Percentiles rank a stretch among this genome's conserved stretches.
These are phyloP conservation scores for Penicillium sp. DNA, from an alignment of 2,329 filamentous ascomycete species.

Conservation along the genomic window DNA sequence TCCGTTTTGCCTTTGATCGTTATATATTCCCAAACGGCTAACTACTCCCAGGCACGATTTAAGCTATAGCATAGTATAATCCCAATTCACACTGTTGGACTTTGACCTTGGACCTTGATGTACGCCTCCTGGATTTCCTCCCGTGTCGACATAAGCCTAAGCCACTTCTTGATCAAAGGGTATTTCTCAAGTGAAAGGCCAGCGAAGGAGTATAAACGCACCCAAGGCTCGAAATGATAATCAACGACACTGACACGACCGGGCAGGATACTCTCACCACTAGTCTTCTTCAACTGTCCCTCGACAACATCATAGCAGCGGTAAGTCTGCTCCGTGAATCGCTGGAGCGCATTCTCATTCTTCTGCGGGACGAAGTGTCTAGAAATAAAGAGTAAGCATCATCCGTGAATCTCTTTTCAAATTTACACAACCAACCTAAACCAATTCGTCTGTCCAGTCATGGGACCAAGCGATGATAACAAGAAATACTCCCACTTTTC, in stretches of 20 bases:
- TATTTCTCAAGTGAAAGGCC: conserved; percentile 42
- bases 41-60: too few species aligned
- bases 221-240: conserved; percentile 45
- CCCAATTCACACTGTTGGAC: not conserved
- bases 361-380: conserved; percentile 40
- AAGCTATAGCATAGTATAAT: too few species aligned
- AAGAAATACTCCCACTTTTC: conserved; percentile 49
- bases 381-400: not conserved
- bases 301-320: conserved; percentile 46
- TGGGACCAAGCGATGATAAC: conserved; percentile 42
- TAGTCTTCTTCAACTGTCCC: conserved; percentile 39
- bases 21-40: not conserved
- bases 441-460: conserved; percentile 44
- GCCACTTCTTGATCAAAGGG: conserved; percentile 40
- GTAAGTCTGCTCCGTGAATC: conserved; percentile 41
- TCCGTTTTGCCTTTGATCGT: not conserved
- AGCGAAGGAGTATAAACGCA: conserved; percentile 38
- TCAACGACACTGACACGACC: conserved; percentile 41
- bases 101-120: conserved; percentile 27
- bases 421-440: conserved; percentile 27
- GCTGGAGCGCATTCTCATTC: conserved; percentile 43
- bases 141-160: conserved; percentile 33
- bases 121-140: conserved; percentile 44
- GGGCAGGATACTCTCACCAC: conserved; percentile 38
- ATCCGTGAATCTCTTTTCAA: too few species aligned